Base-by-base conservation (phyloP, 495 filamentous ascomycete species). In the Platismatia glauca region DNA sequence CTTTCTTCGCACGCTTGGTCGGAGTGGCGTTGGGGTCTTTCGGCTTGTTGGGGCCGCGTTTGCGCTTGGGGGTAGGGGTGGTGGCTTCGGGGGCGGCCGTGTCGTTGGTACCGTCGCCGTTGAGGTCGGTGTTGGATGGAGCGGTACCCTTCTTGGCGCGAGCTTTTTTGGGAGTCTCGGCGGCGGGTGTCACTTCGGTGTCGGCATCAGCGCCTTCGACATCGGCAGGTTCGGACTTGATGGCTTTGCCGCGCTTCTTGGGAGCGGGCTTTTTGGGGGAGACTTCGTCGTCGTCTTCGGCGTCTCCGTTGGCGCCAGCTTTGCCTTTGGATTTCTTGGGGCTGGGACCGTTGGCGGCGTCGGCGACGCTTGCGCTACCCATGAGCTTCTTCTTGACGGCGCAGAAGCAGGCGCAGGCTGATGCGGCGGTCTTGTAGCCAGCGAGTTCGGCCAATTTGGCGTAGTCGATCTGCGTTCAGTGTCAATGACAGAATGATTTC, bases 391-490 rank as follows among this genome's bases (percentile, higher is more conserved):
- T 71, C 33, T 67, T 72, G 12, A 71, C 64, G 33, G 57, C 62
- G 43, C 61, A 60, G 39, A 70, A 79, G 15, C 62, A 44, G 33
- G 68, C 65, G 27, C 55, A 60, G 12, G 78, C 76, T 5, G 76
- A 75, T 4, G 63, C 62, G 8, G 48, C 56, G 53, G 66, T 79
- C 53, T 74, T 74, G 66, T 72, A 79, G 22, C 66, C 67, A 33
- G 69, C 75, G 24, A 67, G 61, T 31, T 60, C 34, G 11, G 73
- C 71, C 12, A 81, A 41, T 58, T 75, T 76, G 8, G 73, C 68
- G 61, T 62, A 68, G 66, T 81, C 74, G 20, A 79, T 55, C 78
- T 80, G 60, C 39, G 44, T 22, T 27, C 3, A 37, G 63, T 35
- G 9, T 29, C 1, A 66, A 7, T 8, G 27, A 3, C 4, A 24